Evolutionary conservation across 176 grass and related monocot genomes (phyloP).

Genomic region (Avena eriantha): DNA sequence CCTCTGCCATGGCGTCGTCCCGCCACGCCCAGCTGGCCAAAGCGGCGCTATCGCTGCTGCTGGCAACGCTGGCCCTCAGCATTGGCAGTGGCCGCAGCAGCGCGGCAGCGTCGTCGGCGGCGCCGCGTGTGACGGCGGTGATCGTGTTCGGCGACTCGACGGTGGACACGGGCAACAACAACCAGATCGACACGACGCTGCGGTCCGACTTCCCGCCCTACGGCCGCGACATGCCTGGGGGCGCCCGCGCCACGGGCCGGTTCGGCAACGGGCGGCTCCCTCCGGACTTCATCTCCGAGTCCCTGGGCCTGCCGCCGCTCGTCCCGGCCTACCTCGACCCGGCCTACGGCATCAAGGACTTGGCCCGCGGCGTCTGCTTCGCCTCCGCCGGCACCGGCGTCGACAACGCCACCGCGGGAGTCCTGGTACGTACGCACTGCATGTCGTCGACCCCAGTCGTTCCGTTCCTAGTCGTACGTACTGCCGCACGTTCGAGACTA

Average conservation of each 20-base stretch:
- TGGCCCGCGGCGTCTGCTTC: slow-evolving; percentile 80
- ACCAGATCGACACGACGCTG: slow-evolving; percentile 52
- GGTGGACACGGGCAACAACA: slow-evolving; percentile 94
- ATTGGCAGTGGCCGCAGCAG: neutral
- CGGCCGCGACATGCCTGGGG: slow-evolving; percentile 63
- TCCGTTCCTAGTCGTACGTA: neutral
- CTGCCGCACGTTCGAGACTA: too few species aligned
- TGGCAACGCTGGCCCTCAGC: neutral
- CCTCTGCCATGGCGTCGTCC: slow-evolving; percentile 23
- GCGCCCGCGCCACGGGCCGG: slow-evolving; percentile 61
- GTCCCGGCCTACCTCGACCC: slow-evolving; percentile 89
- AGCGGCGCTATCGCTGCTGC: neutral
- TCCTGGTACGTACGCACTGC: slow-evolving; percentile 50
- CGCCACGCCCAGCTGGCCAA: neutral
- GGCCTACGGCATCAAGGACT: slow-evolving; percentile 61
- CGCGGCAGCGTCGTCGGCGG: neutral
- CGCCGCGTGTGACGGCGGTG: slow-evolving; percentile 54
- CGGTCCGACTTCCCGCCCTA: slow-evolving; percentile 69
- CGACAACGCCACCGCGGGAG: slow-evolving; percentile 70
- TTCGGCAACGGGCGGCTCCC: slow-evolving; percentile 82
- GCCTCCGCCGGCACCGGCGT: slow-evolving; percentile 88
- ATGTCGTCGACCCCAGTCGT: neutral
- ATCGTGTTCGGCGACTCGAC: slow-evolving; percentile 97
- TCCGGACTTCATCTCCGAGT: slow-evolving; percentile 81
- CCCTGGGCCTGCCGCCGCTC: slow-evolving; percentile 70